Evolutionary conservation across 2,329 filamentous ascomycete species (phyloP).

Genomic region (Aspergillus thermomutatus): DNA sequence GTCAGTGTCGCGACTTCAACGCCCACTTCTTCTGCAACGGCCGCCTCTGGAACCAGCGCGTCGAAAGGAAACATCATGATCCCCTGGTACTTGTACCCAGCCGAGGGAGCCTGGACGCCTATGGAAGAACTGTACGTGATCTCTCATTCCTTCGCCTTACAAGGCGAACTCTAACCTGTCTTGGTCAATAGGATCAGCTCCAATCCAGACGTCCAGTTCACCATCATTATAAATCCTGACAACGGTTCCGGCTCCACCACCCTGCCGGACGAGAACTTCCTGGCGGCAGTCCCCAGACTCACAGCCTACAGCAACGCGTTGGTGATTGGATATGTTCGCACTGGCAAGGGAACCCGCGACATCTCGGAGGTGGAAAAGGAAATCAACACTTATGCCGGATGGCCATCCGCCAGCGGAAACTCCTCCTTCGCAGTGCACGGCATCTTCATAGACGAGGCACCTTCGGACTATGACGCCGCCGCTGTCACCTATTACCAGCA

Average conservation of each 20-base stretch:
- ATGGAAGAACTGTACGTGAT: constrained; percentile 11
- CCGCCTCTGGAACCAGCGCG: background rate
- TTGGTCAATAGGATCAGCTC: constrained; percentile 1
- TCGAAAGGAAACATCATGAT: constrained; percentile 5
- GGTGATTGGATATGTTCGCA: constrained; percentile 9
- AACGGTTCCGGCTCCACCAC: constrained; percentile 11
- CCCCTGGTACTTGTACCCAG: constrained; percentile 20
- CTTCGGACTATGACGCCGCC: background rate
- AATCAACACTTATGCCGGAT: constrained; percentile 8
- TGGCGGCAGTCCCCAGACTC: constrained; percentile 3
- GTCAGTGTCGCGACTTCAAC: background rate
- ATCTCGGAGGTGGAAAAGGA: constrained; percentile 4
- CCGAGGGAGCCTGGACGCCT: constrained; percentile 12
- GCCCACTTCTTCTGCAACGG: background rate
- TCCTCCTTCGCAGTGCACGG: constrained; percentile 8
- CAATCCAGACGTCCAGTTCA: constrained; percentile 17
- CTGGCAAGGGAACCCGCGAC: constrained; percentile 1
- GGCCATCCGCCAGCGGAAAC: constrained; percentile 5
- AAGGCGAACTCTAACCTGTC: background rate
- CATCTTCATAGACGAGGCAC: constrained; percentile 11
- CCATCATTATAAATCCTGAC: constrained; percentile 19
- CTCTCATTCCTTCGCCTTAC: background rate
- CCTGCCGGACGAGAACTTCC: constrained; percentile 8
- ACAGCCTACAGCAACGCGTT: constrained; percentile 3
- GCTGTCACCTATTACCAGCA: constrained; percentile 5